Base-by-base conservation (phyloP, 805 yeast genomes). In the Kodamaea neixiangensis region DNA sequence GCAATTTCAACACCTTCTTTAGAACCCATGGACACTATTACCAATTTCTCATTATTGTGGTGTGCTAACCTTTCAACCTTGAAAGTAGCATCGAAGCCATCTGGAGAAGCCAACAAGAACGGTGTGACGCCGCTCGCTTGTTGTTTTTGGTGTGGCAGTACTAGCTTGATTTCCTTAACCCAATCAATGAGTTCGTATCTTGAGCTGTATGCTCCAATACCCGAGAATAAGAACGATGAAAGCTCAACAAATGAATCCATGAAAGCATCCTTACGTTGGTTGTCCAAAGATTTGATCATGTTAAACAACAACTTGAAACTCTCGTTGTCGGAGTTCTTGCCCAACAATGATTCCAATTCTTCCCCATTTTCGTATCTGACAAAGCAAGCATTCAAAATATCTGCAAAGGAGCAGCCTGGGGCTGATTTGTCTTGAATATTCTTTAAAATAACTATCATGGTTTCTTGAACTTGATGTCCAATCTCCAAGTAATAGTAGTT, bases 21-120 rank as follows among this genome's bases (percentile, higher is more conserved):
- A 0, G 96, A 81, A 0, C 97, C 97, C 80, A 92, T 75, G 0
- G 97, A 80, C 35, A 88, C 76, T 1, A 76, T 64, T 0, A 59
- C 62, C 31, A 84, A 59, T 2, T 65, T 57, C 6, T 56, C 54
- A 0, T 61, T 59, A 0, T 35, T 13, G 0, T 54, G 34, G 1
- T 59, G 56, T 0, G 89, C 83, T 5, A 80, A 52, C 29, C 66
- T 64, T 29, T 73, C 72, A 2, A 91, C 72, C 48, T 71, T 76
- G 49, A 72, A 73, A 0, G 87, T 78, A 0, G 93, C 84, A 65
- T 92, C 97, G 52, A 71, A 76, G 2, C 88, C 88, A 21, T 78
- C 78, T 5, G 82, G 76, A 0, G 86, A 78, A 18, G 84, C 79
- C 20, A 89, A 55, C 14, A 88, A 64, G 1, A 87, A 60, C 1